Percentiles rank a stretch among this genome's conserved stretches.
phyloP scores from a whole-genome alignment of 768 basidiomycete species.

The Tubosaeta sp. region DNA sequence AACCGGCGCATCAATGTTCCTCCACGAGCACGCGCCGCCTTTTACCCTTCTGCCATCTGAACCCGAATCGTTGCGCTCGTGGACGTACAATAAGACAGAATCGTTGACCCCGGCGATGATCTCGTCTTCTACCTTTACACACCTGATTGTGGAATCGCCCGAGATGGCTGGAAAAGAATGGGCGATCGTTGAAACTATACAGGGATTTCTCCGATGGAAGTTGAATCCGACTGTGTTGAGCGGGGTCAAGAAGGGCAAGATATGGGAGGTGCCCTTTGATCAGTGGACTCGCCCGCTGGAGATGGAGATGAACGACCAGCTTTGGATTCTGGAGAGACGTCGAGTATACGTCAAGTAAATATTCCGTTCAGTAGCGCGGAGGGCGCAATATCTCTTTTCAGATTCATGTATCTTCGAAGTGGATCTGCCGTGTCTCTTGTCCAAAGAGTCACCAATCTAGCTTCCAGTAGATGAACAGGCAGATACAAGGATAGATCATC shows the following conservation, averaged over 20 bases:
- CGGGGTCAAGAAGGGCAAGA: conserved; percentile 16
- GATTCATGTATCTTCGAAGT: no score
- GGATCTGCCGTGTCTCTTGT: not conserved
- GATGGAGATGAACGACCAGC: conserved; percentile 36
- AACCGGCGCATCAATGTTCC: conserved; percentile 87
- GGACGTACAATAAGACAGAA: conserved; percentile 87
- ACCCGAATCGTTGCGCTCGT: conserved; percentile 26
- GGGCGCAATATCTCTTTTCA: no score
- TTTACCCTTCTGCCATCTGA: conserved; percentile 15
- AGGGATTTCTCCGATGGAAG: conserved; percentile 42
- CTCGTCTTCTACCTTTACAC: conserved; percentile 44
- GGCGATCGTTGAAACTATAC: conserved; percentile 41
- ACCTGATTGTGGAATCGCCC: conserved; percentile 54
- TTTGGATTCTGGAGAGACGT: conserved; percentile 48
- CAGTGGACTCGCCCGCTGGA: conserved; percentile 28
- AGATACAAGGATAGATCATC: conserved; percentile 3
- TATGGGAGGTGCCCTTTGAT: conserved; percentile 22
- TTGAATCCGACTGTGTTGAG: conserved; percentile 14
- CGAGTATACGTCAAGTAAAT: not conserved
- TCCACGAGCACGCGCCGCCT: conserved; percentile 63
- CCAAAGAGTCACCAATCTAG: not conserved
- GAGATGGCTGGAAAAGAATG: conserved; percentile 33
- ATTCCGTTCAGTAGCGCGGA: not conserved
- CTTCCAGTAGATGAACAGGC: not conserved
- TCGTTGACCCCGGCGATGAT: conserved; percentile 44